Conservation (phyloP, 2,329 filamentous ascomycete genomes). For the Pestalotiopsis sp. region DNA sequence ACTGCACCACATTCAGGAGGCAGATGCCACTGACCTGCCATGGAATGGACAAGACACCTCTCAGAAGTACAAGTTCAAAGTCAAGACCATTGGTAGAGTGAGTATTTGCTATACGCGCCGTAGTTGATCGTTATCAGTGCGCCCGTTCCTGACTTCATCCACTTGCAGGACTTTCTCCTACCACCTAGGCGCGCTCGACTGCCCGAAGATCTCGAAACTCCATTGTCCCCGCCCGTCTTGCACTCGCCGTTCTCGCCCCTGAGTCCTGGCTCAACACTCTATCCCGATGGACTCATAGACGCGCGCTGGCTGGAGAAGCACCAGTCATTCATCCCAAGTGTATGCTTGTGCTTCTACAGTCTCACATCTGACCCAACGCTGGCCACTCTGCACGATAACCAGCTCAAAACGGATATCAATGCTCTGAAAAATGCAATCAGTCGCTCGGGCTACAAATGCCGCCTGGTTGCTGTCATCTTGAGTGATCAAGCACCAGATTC, state of each 20-base stretch:
- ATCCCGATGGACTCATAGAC: constrained; percentile 87
- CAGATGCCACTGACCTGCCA: constrained; percentile 64
- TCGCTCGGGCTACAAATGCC: constrained; percentile 75
- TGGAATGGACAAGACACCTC: constrained; percentile 65
- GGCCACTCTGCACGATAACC: constrained; percentile 80
- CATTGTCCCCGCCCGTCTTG: constrained; percentile 56
- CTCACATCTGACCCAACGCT: constrained; percentile 74
- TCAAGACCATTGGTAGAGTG: constrained; percentile 82
- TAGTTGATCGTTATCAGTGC: not conserved
- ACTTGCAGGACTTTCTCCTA: constrained; percentile 52
- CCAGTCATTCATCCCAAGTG: constrained; percentile 78
- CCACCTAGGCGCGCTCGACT: constrained; percentile 59
- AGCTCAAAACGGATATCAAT: constrained; percentile 85
- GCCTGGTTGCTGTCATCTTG: constrained; percentile 76
- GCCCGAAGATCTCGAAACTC: constrained; percentile 51
- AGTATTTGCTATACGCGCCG: constrained; percentile 28
- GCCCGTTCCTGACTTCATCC: not conserved
- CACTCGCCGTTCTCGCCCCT: constrained; percentile 93
- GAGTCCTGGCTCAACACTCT: constrained; percentile 78
- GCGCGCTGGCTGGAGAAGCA: constrained; percentile 86
- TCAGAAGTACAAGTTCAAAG: constrained; percentile 62
- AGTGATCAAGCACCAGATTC: constrained; percentile 61
- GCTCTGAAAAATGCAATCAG: constrained; percentile 68
- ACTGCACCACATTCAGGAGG: constrained; percentile 64
- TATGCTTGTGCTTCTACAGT: constrained; percentile 79